Evolutionary conservation across 176 grass and related monocot species (phyloP).

Genomic region (Pontederia crassipes): DNA sequence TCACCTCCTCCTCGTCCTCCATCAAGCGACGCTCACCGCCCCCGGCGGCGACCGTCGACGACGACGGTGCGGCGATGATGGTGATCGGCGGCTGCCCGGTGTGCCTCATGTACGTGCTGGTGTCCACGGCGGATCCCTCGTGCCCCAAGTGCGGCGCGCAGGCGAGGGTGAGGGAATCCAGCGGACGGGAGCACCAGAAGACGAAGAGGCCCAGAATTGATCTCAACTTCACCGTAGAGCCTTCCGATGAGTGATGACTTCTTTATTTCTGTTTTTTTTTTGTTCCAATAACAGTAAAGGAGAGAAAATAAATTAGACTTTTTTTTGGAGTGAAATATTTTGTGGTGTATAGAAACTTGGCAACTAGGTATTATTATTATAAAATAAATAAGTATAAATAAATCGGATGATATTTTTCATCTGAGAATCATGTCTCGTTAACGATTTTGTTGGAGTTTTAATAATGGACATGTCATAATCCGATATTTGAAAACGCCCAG

Average conservation of each 20-base stretch:
- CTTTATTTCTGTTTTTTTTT: too few species aligned
- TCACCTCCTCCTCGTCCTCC: not conserved
- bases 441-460: too few species aligned
- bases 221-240: slow-evolving; percentile 30
- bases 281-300: too few species aligned
- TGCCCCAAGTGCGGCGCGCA: slow-evolving; percentile 75
- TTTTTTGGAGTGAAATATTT: too few species aligned
- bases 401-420: too few species aligned
- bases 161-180: slow-evolving; percentile 31
- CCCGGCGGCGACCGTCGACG: slow-evolving; percentile 13
- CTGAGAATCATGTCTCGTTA: too few species aligned
- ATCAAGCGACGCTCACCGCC: slow-evolving; percentile 45
- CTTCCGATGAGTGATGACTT: not conserved
- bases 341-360: too few species aligned
- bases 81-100: slow-evolving; percentile 71
- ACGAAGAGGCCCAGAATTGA: slow-evolving; percentile 50
- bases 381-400: too few species aligned
- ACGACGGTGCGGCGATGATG: slow-evolving; percentile 23
- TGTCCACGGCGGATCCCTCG: slow-evolving; percentile 63
- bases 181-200: slow-evolving; percentile 17
- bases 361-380: too few species aligned
- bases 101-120: slow-evolving; percentile 93
- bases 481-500: too few species aligned
- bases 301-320: too few species aligned
- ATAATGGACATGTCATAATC: too few species aligned